Percentiles rank a stretch among this genome's conserved stretches.
These are phyloP conservation scores for Fonsecaea monophora DNA, from an alignment of 2,329 filamentous ascomycete species.

Conservation along the genomic window DNA sequence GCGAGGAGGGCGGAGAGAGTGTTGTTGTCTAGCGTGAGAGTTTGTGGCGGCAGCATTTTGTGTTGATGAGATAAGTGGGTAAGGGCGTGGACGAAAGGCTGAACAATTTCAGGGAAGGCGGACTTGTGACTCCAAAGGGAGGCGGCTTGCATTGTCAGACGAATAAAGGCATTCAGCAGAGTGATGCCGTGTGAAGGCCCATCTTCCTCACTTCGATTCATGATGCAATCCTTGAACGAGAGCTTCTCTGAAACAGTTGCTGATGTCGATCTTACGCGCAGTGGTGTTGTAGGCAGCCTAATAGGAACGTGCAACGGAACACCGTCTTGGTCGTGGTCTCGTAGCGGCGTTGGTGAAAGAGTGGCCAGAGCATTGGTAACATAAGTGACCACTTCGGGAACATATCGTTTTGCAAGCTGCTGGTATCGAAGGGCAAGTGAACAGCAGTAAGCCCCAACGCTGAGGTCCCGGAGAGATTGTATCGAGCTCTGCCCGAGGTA, in stretches of 20 bases:
- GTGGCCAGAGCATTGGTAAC: conserved; percentile 74
- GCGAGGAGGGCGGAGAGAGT: conserved; percentile 48
- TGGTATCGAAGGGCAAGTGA: conserved; percentile 85
- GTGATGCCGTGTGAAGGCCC: conserved; percentile 8
- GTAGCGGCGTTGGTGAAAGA: conserved; percentile 54
- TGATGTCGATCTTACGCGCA: conserved; percentile 55
- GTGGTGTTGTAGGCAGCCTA: conserved; percentile 52
- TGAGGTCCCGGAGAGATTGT: conserved; percentile 68
- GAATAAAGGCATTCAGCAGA: conserved; percentile 54
- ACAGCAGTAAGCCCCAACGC: conserved; percentile 77
- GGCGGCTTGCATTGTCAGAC: conserved; percentile 71
- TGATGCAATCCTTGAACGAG: conserved; percentile 52
- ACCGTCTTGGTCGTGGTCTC: conserved; percentile 23
- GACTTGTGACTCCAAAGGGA: conserved; percentile 76
- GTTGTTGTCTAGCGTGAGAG: conserved; percentile 52
- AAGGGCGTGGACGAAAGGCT: conserved; percentile 65
- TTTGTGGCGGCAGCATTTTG: conserved; percentile 61
- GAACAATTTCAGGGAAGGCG: conserved; percentile 80
- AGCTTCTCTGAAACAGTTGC: conserved; percentile 58
- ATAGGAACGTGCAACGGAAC: conserved; percentile 30
- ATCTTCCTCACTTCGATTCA: conserved; percentile 7
- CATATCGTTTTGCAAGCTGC: conserved; percentile 79
- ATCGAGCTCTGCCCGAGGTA: conserved; percentile 82
- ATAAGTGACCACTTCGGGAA: conserved; percentile 88
- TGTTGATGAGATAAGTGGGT: conserved; percentile 59